Conservation (phyloP, 73 alveolate species). For the Uronychia setigera region DNA sequence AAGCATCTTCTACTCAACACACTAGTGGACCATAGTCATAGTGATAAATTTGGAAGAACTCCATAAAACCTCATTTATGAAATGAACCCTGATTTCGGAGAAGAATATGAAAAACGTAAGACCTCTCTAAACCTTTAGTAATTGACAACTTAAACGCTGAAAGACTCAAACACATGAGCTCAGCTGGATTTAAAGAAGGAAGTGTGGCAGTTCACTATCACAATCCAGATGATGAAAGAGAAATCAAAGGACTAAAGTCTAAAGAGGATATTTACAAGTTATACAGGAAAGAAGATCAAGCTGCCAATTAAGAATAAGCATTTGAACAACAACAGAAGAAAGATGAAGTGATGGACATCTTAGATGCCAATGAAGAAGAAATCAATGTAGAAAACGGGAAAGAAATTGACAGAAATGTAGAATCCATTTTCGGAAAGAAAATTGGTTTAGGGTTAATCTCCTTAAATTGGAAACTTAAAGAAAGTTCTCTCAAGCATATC, state of each 20-base stretch:
- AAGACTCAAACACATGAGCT: slow-evolving; percentile 12
- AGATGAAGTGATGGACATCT: slow-evolving; percentile 13
- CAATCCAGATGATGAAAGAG: slow-evolving; percentile 70
- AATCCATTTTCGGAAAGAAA: slow-evolving; percentile 38
- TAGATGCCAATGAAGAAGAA: slow-evolving; percentile 45
- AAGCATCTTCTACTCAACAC: slow-evolving; percentile 13
- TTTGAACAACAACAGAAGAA: not conserved
- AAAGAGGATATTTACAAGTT: slow-evolving; percentile 19
- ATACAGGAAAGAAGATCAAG: slow-evolving; percentile 27
- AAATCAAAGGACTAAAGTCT: slow-evolving; percentile 36
- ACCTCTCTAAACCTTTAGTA: slow-evolving; percentile 17
- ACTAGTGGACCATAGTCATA: not conserved
- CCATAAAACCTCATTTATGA: slow-evolving; percentile 2
- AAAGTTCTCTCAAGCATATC: slow-evolving; percentile 45
- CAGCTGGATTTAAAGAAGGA: slow-evolving; percentile 10
- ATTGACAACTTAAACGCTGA: slow-evolving; percentile 27
- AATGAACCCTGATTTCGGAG: not conserved
- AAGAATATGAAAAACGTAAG: not conserved
- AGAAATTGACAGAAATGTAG: slow-evolving; percentile 40
- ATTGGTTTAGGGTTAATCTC: slow-evolving; percentile 52
- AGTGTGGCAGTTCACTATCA: slow-evolving; percentile 58
- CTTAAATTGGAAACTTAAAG: slow-evolving; percentile 50
- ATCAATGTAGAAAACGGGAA: slow-evolving; percentile 59
- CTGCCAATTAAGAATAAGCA: slow-evolving; percentile 25
- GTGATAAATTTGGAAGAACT: not conserved